These are phyloP conservation scores for Vaccinium macrocarpon DNA, from an alignment of 148 eudicot species.

Conservation along the genomic window DNA sequence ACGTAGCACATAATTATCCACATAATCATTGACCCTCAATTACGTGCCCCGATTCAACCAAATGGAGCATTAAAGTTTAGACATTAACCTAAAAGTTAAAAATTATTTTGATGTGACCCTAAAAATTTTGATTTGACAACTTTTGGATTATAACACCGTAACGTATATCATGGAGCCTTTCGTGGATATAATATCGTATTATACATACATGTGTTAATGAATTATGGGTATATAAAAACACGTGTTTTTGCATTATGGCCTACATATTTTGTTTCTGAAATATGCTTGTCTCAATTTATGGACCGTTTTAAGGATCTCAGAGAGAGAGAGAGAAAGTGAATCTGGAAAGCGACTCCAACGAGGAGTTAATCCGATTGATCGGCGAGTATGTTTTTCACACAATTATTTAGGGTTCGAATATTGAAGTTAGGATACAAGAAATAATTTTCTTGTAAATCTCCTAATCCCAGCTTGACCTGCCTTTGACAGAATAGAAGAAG, in stretches of 20 bases:
- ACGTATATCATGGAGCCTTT: not conserved
- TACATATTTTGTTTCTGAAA: not conserved
- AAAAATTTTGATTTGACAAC: constrained; percentile 11
- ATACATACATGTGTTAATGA: not conserved
- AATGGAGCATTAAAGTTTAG: not conserved
- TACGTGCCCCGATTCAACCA: not conserved
- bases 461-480: too few relatives aligned
- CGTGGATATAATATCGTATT: not conserved
- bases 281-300: not conserved
- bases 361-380: not conserved
- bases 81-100: not conserved
- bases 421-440: too few relatives aligned
- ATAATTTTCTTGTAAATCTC: too few relatives aligned
- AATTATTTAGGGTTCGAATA: too few relatives aligned
- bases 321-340: not conserved
- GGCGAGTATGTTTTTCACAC: too few relatives aligned
- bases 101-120: not conserved
- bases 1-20: not conserved
- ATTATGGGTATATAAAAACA: constrained; percentile 10
- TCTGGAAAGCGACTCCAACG: not conserved
- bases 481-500: too few relatives aligned
- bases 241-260: constrained; percentile 20
- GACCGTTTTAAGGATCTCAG: not conserved
- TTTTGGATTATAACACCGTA: not conserved
- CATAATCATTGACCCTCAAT: not conserved